Conservation (phyloP, 805 yeast species). For the Candida dajiaensis region DNA sequence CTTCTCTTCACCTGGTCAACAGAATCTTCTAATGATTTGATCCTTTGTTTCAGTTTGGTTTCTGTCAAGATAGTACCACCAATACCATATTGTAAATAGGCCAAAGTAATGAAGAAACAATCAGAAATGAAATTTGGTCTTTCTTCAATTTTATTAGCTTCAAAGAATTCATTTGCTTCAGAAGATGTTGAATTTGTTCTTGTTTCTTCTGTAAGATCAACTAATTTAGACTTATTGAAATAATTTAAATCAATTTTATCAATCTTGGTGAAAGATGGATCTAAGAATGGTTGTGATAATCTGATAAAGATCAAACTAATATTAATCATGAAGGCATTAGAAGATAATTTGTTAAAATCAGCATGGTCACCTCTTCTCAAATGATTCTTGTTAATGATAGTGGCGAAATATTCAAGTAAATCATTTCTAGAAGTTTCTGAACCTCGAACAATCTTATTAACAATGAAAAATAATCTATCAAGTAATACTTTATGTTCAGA, state of each 20-base stretch:
- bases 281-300: constrained; percentile 81
- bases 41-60: constrained; percentile 47
- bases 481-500: constrained; percentile 54
- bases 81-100: constrained; percentile 82
- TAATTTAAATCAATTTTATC: constrained; percentile 74
- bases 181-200: constrained; percentile 69
- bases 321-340: constrained; percentile 81
- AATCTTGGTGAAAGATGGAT: constrained; percentile 55
- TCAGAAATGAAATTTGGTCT: constrained; percentile 80
- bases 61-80: constrained; percentile 67
- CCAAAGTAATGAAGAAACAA: constrained; percentile 72
- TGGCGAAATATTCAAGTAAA: constrained; percentile 63
- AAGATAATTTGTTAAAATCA: constrained; percentile 55
- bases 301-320: constrained; percentile 59
- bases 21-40: constrained; percentile 40
- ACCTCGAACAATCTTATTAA: constrained; percentile 72
- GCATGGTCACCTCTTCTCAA: constrained; percentile 84
- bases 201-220: constrained; percentile 76
- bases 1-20: constrained; percentile 21
- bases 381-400: constrained; percentile 75
- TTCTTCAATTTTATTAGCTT: constrained; percentile 30
- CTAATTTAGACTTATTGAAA: constrained; percentile 45
- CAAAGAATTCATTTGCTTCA: constrained; percentile 58
- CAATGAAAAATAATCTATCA: constrained; percentile 60
- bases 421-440: constrained; percentile 57